A percentile compares a stretch with the other conserved stretches of the same genome.
Conservation (phyloP, 306 rosid genomes). For the Pterocarpus santalinus region DNA sequence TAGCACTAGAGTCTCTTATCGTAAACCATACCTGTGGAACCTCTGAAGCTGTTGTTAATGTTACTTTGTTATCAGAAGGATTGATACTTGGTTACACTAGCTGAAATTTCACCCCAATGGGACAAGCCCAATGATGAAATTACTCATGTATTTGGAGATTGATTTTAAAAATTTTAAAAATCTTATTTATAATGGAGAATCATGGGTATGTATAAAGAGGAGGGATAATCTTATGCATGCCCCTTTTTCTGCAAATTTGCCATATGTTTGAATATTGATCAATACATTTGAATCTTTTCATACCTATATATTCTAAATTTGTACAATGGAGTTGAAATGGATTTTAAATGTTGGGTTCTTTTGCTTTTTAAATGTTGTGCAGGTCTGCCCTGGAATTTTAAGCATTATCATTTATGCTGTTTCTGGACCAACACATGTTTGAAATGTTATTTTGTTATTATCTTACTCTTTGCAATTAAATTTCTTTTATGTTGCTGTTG, state of each 20-base stretch:
- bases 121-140: neutral
- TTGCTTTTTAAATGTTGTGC: constrained; percentile 19
- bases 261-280: neutral
- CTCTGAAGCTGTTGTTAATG: neutral
- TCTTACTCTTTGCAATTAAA: neutral
- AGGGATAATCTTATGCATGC: neutral
- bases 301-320: neutral
- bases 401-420: neutral
- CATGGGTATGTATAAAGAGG: constrained; percentile 17
- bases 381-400: neutral
- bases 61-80: constrained; percentile 15
- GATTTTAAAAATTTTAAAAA: neutral
- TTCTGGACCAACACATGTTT: neutral
- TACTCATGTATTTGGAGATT: neutral
- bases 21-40: neutral
- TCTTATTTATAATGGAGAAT: neutral
- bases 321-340: constrained; percentile 6
- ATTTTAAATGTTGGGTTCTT: neutral
- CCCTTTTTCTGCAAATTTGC: neutral
- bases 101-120: neutral
- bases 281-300: constrained; percentile 8
- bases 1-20: neutral
- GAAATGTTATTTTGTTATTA: constrained; percentile 20
- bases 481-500: neutral
- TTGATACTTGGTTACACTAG: neutral